Evolutionary conservation across 768 basidiomycete genomes (phyloP), one percentile per base, ranked within the genome.

Genomic region (Clitopilus hobsonii): DNA sequence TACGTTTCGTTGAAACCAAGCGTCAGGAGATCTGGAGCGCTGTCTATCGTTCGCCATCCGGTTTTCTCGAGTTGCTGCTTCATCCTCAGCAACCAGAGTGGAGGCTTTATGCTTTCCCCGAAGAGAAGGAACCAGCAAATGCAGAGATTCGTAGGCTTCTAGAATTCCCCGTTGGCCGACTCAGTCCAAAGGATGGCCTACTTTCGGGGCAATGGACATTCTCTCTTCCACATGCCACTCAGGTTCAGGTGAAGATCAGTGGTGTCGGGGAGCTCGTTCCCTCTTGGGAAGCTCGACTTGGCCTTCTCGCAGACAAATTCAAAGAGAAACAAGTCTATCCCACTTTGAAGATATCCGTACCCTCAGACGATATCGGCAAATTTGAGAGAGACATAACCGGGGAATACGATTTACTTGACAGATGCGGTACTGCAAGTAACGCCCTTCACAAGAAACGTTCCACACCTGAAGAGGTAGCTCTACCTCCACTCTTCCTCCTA

Each of bases 21-120:
- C 86, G 95, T 26, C 93, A 95, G 67, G 87, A 90, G 57, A 82
- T 87, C 27, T 98, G 95, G 95, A 83, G 81, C 22, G 91, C 81
- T 1, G 73, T 85, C 18, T 97, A 89, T 69, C 83, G 85, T 60
- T 89, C 91, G 0, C 73, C 87, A 0, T 67, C 76, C 2, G 94
- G 88, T 8, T 73, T 69, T 1, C 79, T 95, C 41, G 90, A 95
- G 63, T 78, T 97, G 14, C 78, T 82, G 52, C 76, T 98, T 11
- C 83, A 93, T 64, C 84, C 83, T 30, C 79, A 80, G 63, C 85
- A 85, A 56, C 84, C 89, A 1, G 90, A 95, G 68, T 97, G 94
- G 95, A 82, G 89, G 11, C 70, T 98, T 11, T 95, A 84, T 56
- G 91, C 83, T 22, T 77, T 82, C 53, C 84, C 94, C 2, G 74